A percentile compares a stretch with the other conserved stretches of the same genome.
Conservation (phyloP, 768 basidiomycete species). For the Roridomyces roridus region DNA sequence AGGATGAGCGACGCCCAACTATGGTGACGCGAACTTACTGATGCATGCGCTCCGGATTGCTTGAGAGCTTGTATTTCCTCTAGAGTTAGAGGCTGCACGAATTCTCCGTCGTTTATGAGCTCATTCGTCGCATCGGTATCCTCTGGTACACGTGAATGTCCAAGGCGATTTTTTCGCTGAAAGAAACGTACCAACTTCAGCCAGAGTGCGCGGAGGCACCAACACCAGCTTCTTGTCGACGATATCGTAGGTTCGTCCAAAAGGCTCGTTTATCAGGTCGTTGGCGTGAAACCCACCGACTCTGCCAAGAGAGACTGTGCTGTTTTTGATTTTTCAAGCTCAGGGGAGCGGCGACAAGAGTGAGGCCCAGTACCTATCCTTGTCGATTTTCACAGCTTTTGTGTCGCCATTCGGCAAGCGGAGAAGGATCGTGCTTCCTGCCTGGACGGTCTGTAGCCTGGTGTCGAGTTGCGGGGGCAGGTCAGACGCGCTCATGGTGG, state of each 20-base stretch:
- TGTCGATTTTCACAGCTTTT: slow-evolving; percentile 74
- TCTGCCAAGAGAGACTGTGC: slow-evolving; percentile 79
- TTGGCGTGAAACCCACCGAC: slow-evolving; percentile 83
- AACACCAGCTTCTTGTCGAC: slow-evolving; percentile 69
- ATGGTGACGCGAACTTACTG: slow-evolving; percentile 48
- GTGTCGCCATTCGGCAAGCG: slow-evolving; percentile 81
- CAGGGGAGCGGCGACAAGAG: slow-evolving; percentile 1
- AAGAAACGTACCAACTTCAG: slow-evolving; percentile 76
- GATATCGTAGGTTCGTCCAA: slow-evolving; percentile 91
- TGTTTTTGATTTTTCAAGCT: slow-evolving; percentile 38
- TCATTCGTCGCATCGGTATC: slow-evolving; percentile 98
- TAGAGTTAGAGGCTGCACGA: slow-evolving; percentile 82
- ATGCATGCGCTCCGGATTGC: slow-evolving; percentile 80
- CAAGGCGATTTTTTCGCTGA: not conserved
- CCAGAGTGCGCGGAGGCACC: slow-evolving; percentile 65
- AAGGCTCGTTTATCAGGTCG: slow-evolving; percentile 82
- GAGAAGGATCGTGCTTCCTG: slow-evolving; percentile 81
- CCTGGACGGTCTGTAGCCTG: slow-evolving; percentile 50
- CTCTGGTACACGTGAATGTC: slow-evolving; percentile 54
- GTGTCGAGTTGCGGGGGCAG: slow-evolving; percentile 22
- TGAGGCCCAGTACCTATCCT: slow-evolving; percentile 63
- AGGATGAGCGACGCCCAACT: slow-evolving; percentile 15
- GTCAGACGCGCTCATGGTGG: slow-evolving; percentile 19
- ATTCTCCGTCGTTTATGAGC: slow-evolving; percentile 86
- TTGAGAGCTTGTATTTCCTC: slow-evolving; percentile 88